These are phyloP conservation scores for Puccinia triticina DNA, from an alignment of 1,284 basidiomycete genomes.

Conservation along the genomic window DNA sequence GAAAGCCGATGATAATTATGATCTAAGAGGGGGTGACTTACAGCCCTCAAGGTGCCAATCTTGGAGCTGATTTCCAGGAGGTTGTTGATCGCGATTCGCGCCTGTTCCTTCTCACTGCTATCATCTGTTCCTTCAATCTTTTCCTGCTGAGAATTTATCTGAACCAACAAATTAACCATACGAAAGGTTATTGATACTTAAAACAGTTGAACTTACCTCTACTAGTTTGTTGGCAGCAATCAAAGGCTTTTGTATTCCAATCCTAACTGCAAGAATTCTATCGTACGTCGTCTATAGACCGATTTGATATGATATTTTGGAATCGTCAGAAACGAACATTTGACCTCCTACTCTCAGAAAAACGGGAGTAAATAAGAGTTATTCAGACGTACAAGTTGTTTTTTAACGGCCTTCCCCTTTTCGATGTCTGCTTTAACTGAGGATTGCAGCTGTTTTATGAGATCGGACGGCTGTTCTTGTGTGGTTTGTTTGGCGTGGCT, in stretches of 20 bases:
- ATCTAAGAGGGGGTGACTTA: neutral
- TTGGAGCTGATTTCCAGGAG: constrained; percentile 8
- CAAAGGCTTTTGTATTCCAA: constrained; percentile 81
- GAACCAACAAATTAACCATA: neutral
- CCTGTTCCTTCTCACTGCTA: neutral
- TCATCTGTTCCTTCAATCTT: neutral
- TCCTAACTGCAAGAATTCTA: constrained; percentile 78
- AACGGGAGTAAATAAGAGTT: too few relatives aligned
- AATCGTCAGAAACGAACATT: too few relatives aligned
- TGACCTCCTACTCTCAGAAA: too few relatives aligned
- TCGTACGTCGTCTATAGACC: constrained; percentile 74
- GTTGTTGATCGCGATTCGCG: neutral
- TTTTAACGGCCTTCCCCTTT: constrained; percentile 77
- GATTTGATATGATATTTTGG: too few relatives aligned
- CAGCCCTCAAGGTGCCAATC: constrained; percentile 4
- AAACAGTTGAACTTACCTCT: neutral
- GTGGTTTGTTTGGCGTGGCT: constrained; percentile 57
- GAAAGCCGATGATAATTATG: neutral
- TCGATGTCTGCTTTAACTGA: constrained; percentile 66
- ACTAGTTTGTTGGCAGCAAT: constrained; percentile 65
- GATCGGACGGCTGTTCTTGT: constrained; percentile 64
- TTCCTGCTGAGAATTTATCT: neutral
- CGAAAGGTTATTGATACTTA: neutral
- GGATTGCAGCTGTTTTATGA: constrained; percentile 69
- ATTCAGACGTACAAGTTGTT: constrained; percentile 69